A percentile compares a stretch with the other conserved stretches of the same genome.
Conservation (phyloP, 768 basidiomycete genomes). For the Zangia roseola region DNA sequence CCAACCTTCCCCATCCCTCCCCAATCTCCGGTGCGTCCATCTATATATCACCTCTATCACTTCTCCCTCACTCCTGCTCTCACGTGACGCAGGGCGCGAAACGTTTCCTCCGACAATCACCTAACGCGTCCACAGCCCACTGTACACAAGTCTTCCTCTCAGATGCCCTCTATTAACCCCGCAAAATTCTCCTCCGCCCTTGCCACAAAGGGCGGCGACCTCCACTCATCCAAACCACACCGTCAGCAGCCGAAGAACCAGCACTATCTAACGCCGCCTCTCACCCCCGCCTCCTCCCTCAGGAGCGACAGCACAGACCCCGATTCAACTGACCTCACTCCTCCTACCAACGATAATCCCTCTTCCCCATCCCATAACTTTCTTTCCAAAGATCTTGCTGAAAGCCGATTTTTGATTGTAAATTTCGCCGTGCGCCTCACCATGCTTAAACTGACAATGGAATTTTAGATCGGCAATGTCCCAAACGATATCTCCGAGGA, state of each 20-base stretch:
- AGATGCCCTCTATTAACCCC: slow-evolving; percentile 14
- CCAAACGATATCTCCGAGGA: slow-evolving; percentile 33
- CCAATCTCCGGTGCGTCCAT: slow-evolving; percentile 58
- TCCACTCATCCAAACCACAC: slow-evolving; percentile 14
- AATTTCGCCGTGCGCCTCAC: neutral
- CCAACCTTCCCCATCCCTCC: slow-evolving; percentile 67
- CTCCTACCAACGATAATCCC: slow-evolving; percentile 23
- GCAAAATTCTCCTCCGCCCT: slow-evolving; percentile 9
- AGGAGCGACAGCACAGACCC: slow-evolving; percentile 37
- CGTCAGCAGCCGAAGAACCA: slow-evolving; percentile 28
- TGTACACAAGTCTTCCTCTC: slow-evolving; percentile 18
- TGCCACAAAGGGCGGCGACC: slow-evolving; percentile 19
- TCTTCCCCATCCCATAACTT: slow-evolving; percentile 2
- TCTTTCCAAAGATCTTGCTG: slow-evolving; percentile 13
- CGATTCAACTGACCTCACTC: slow-evolving; percentile 30
- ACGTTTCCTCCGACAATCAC: slow-evolving; percentile 25
- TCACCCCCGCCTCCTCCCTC: slow-evolving; percentile 65
- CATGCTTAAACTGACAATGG: slow-evolving; percentile 10
- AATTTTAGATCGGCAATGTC: slow-evolving; percentile 40
- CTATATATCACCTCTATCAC: neutral
- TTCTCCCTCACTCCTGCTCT: slow-evolving; percentile 11
- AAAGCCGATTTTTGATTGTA: slow-evolving; percentile 35
- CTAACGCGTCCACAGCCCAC: slow-evolving; percentile 28
- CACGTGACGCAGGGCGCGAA: slow-evolving; percentile 27
- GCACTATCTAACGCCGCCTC: slow-evolving; percentile 60